phyloP scores from a whole-genome alignment of 768 basidiomycete genomes.

The Coprinopsis marcescibilis region DNA sequence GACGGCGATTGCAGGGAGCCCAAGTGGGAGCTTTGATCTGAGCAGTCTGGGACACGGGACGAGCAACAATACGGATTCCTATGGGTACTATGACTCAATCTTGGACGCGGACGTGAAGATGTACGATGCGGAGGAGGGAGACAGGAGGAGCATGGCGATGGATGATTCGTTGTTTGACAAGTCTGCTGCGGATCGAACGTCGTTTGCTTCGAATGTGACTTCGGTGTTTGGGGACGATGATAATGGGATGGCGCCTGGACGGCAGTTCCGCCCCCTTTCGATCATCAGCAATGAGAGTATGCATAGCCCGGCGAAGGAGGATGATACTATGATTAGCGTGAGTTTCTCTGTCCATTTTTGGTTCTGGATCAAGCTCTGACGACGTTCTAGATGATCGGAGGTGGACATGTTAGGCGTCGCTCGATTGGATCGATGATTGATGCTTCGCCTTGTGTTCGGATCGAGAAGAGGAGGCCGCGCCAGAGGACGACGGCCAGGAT shows the following conservation, averaged over 20 bases:
- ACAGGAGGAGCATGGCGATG: conserved; percentile 27
- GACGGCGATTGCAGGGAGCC: conserved; percentile 61
- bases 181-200: no score
- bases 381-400: conserved; percentile 63
- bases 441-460: conserved; percentile 63
- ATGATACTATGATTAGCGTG: conserved; percentile 81
- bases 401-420: conserved; percentile 63
- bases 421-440: conserved; percentile 64
- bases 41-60: conserved; percentile 20
- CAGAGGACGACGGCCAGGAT: conserved; percentile 6
- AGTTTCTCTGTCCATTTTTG: conserved; percentile 21
- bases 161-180: conserved; percentile 62
- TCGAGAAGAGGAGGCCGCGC: conserved; percentile 55
- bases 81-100: conserved; percentile 52
- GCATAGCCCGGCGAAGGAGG: conserved; percentile 54
- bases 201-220: conserved; percentile 55
- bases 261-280: conserved; percentile 65
- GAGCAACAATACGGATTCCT: conserved; percentile 40
- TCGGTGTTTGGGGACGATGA: conserved; percentile 52
- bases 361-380: background rate
- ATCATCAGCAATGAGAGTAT: conserved; percentile 46
- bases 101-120: conserved; percentile 35
- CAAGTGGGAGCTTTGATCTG: conserved; percentile 36
- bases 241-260: no score
- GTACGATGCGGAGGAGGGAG: background rate